These are phyloP conservation scores for Fraxinus pennsylvanica DNA, from an alignment of 257 asterid species.

Conservation along the genomic window DNA sequence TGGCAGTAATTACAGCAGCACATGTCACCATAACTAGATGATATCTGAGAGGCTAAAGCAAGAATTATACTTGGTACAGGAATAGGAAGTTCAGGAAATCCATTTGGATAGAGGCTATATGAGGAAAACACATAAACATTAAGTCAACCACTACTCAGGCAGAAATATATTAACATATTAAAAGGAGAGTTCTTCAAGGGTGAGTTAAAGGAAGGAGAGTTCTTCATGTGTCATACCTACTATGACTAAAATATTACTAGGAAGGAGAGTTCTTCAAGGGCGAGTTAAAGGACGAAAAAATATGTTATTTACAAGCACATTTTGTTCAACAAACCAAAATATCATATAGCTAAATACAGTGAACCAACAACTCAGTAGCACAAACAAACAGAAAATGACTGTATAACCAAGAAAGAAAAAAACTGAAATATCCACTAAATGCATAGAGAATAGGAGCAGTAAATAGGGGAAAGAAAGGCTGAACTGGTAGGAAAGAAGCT, in stretches of 20 bases:
- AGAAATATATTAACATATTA: background rate
- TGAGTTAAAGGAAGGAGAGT: background rate
- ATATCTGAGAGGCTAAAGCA: conserved; percentile 7
- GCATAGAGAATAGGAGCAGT: background rate
- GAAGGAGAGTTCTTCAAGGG: conserved; percentile 16
- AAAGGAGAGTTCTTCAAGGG: conserved; percentile 5
- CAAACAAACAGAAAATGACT: conserved; percentile 11
- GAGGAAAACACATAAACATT: conserved; percentile 8
- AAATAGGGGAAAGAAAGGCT: background rate
- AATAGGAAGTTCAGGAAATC: conserved; percentile 7
- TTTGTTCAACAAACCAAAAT: background rate
- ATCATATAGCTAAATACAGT: conserved; percentile 12
- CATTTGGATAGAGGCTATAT: background rate
- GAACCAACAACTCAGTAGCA: conserved; percentile 14
- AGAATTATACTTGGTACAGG: background rate
- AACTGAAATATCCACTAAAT: background rate
- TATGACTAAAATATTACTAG: background rate
- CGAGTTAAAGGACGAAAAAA: background rate
- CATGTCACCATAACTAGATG: conserved; percentile 23
- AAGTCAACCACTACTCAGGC: background rate
- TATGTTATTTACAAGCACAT: background rate
- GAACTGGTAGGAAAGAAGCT: conserved; percentile 21
- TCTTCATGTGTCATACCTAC: background rate
- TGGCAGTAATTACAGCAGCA: conserved; percentile 4
- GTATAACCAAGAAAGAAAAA: conserved; percentile 2